Conservation (phyloP, 306 rosid genomes). For the Pueraria montana region DNA sequence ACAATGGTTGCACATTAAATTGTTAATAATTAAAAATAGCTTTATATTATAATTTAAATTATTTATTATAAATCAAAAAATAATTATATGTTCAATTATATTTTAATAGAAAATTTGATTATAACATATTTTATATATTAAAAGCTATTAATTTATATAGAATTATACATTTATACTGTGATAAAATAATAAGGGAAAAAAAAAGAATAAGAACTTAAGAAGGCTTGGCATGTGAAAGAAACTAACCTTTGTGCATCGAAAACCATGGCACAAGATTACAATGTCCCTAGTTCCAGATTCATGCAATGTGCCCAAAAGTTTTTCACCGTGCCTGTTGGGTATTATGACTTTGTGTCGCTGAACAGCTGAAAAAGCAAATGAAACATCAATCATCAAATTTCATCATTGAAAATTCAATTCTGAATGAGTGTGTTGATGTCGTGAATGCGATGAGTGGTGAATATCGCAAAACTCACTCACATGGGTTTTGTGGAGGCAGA, state of each 20-base stretch:
- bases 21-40: not conserved
- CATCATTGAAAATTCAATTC: not conserved
- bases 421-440: not conserved
- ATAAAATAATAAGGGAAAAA: too few relatives aligned
- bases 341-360: constrained; percentile 60
- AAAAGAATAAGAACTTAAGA: not conserved
- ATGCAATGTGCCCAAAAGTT: constrained; percentile 75
- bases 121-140: not conserved
- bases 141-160: not conserved
- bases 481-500: not conserved
- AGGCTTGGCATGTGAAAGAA: not conserved
- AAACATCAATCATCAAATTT: not conserved
- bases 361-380: constrained; percentile 52
- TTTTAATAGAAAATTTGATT: not conserved
- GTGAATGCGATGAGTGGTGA: not conserved
- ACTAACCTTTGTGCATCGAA: constrained; percentile 69
- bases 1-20: not conserved
- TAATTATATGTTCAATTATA: not conserved
- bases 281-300: constrained; percentile 72
- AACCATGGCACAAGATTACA: constrained; percentile 80
- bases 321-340: constrained; percentile 70
- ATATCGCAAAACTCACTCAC: not conserved
- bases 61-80: not conserved
- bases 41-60: not conserved
- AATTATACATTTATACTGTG: too few relatives aligned